Evolutionary conservation across 2,329 filamentous ascomycete genomes (phyloP).

Genomic region (Metarhizium rileyi): DNA sequence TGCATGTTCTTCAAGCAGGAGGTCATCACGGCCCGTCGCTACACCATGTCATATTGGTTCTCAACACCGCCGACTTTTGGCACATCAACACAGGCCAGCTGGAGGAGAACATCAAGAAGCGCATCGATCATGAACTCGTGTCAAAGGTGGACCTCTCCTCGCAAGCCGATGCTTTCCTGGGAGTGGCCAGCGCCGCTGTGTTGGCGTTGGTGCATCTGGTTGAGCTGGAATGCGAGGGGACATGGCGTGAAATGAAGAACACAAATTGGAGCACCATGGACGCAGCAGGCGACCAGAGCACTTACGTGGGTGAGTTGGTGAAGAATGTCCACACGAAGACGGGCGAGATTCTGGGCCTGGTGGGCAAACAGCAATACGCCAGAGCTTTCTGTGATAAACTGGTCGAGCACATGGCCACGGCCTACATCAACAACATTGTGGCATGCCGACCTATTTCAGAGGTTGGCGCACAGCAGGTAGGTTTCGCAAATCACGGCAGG

Average conservation of each 20-base stretch:
- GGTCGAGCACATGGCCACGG: slow-evolving; percentile 74
- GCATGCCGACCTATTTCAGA: slow-evolving; percentile 87
- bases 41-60: slow-evolving; percentile 72
- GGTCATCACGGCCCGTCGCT: slow-evolving; percentile 44
- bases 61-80: slow-evolving; percentile 98
- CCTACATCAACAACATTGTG: slow-evolving; percentile 76
- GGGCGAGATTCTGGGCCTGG: slow-evolving; percentile 62
- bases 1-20: slow-evolving; percentile 55
- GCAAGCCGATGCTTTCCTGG: slow-evolving; percentile 91
- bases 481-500: slow-evolving; percentile 4
- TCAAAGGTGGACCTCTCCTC: slow-evolving; percentile 78
- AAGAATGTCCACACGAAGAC: slow-evolving; percentile 61
- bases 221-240: slow-evolving; percentile 70
- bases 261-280: slow-evolving; percentile 93
- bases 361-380: slow-evolving; percentile 89
- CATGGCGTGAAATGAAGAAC: slow-evolving; percentile 96
- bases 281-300: slow-evolving; percentile 84
- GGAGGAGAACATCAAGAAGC: slow-evolving; percentile 86
- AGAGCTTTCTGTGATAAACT: slow-evolving; percentile 91
- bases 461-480: slow-evolving; percentile 82
- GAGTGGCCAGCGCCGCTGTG: slow-evolving; percentile 82
- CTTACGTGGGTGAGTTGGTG: slow-evolving; percentile 78
- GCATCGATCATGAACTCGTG: slow-evolving; percentile 71
- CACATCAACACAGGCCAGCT: slow-evolving; percentile 86
- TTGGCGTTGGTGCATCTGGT: slow-evolving; percentile 75